Evolutionary conservation across 148 eudicot species (phyloP).

Genomic region (Chenopodium berlandieri): DNA sequence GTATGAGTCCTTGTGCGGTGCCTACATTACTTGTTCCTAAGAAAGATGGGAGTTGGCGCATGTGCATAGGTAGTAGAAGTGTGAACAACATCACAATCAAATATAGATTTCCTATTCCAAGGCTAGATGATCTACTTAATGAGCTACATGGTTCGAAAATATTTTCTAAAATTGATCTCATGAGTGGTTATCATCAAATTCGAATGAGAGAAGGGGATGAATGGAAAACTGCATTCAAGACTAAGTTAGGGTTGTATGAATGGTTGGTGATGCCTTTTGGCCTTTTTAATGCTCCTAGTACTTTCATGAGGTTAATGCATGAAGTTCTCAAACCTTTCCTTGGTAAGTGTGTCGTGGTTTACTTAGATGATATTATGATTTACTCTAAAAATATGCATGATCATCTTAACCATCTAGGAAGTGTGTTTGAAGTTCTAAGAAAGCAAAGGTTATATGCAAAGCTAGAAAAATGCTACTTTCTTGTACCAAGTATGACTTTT

Average conservation of each 20-base stretch:
- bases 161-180: not conserved
- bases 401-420: not conserved
- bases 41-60: not conserved
- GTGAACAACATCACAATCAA: constrained; percentile 12
- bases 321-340: too few relatives aligned
- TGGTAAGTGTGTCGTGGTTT: too few relatives aligned
- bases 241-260: not conserved
- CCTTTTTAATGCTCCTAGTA: too few relatives aligned
- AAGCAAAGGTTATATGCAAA: not conserved
- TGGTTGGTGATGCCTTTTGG: too few relatives aligned
- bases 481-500: not conserved
- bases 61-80: not conserved
- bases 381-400: not conserved
- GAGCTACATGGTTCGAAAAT: not conserved
- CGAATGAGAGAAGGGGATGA: too few relatives aligned
- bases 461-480: not conserved
- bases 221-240: not conserved
- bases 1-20: too few relatives aligned
- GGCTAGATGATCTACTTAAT: not conserved
- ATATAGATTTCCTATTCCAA: not conserved
- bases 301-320: too few relatives aligned
- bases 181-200: not conserved
- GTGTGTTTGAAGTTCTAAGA: not conserved
- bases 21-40: too few relatives aligned
- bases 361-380: too few relatives aligned